phyloP scores from a whole-genome alignment of 257 asterid species.

The Avicennia marina region DNA sequence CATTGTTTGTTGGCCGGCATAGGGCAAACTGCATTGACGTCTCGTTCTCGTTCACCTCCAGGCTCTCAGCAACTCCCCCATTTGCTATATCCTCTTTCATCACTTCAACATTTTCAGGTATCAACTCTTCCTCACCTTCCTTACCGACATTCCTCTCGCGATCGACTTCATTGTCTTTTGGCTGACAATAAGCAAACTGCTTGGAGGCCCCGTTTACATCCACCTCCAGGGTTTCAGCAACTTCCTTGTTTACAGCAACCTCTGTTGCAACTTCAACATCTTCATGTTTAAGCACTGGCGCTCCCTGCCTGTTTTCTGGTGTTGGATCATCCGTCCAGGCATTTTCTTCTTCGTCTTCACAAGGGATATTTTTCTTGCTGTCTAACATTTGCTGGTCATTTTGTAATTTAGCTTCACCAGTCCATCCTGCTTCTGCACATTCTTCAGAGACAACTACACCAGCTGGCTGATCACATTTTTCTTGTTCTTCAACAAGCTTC shows the following conservation, averaged over 20 bases:
- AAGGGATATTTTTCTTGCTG: not conserved
- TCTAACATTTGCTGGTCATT: slow-evolving; percentile 1
- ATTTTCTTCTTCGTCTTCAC: slow-evolving; percentile 10
- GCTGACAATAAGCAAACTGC: slow-evolving; percentile 9
- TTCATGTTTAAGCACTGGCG: slow-evolving; percentile 1
- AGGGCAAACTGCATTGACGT: not conserved
- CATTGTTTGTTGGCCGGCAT: slow-evolving; percentile 3
- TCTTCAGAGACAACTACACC: not conserved
- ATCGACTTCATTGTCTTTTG: slow-evolving; percentile 6
- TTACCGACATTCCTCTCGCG: not conserved
- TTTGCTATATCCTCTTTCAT: slow-evolving; percentile 1
- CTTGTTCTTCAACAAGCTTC: slow-evolving; percentile 11
- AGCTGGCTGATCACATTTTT: not conserved
- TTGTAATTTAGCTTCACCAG: not conserved
- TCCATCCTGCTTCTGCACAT: slow-evolving; percentile 8
- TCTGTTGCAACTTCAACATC: slow-evolving; percentile 2
- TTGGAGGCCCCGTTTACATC: slow-evolving; percentile 1
- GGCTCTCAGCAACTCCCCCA: not conserved
- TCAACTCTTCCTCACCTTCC: slow-evolving; percentile 1
- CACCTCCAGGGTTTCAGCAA: not conserved
- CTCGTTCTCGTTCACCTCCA: slow-evolving; percentile 11
- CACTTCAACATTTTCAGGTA: not conserved
- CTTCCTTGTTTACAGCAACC: slow-evolving; percentile 11
- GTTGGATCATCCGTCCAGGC: not conserved
- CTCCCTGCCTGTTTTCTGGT: slow-evolving; percentile 3